These are phyloP conservation scores for Limnanthes douglasii DNA, from an alignment of 345 rosid genomes.

Conservation along the genomic window DNA sequence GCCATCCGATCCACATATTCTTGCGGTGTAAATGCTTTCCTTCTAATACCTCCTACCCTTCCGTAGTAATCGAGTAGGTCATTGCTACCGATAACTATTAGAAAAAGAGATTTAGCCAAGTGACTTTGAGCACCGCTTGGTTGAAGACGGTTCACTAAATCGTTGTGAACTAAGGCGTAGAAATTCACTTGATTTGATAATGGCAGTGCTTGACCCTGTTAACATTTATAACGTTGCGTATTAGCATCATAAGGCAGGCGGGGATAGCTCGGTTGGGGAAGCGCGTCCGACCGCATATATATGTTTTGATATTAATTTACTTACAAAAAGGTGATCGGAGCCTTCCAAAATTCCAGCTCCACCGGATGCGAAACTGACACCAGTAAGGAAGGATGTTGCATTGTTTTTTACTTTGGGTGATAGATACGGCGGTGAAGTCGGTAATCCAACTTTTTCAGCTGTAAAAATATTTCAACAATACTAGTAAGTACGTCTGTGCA, in stretches of 20 bases:
- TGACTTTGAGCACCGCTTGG: conserved; percentile 16
- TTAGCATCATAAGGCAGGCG: no score
- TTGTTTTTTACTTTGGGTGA: conserved; percentile 12
- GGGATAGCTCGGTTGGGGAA: conserved; percentile 40
- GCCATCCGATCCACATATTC: conserved; percentile 29
- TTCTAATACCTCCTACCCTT: conserved; percentile 15
- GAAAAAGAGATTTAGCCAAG: conserved; percentile 35
- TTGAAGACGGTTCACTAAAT: conserved; percentile 16
- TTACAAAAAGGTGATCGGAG: conserved; percentile 29
- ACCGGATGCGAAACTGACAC: conserved; percentile 56
- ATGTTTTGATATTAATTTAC: conserved; percentile 3
- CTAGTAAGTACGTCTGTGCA: no score
- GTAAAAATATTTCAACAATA: no score
- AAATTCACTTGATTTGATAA: conserved; percentile 34
- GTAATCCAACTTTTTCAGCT: conserved; percentile 54
- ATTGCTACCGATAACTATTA: conserved; percentile 47
- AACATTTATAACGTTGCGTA: no score
- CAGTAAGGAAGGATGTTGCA: conserved; percentile 12
- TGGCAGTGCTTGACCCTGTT: conserved; percentile 32
- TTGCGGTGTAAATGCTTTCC: conserved; percentile 16
- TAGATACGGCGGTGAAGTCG: conserved; percentile 45
- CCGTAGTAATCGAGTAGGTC: conserved; percentile 40
- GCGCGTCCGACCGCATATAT: conserved; percentile 27
- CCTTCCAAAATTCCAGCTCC: conserved; percentile 54
- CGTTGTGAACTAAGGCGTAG: conserved; percentile 16